Percentiles rank a stretch among this genome's conserved stretches.
Evolutionary conservation across 1,284 basidiomycete genomes (phyloP).

Genomic region (Austroboletus novae-zelandiae): DNA sequence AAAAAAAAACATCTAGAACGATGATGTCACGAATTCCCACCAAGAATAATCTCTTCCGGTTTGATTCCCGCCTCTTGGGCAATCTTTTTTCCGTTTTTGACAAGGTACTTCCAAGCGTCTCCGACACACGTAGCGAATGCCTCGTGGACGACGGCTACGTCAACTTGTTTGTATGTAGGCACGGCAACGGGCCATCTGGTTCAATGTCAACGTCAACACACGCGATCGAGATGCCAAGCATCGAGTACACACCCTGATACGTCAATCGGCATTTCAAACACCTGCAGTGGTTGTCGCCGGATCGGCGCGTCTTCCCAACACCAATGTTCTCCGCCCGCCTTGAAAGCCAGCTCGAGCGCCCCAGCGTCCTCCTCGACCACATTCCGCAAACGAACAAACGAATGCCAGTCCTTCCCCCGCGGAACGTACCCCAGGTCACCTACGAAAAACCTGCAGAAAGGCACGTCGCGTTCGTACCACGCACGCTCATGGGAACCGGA

Average conservation of each 20-base stretch:
- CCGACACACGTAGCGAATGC: conserved; percentile 27
- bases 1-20: not conserved
- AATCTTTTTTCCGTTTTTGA: conserved; percentile 35
- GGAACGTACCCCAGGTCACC: conserved; percentile 50
- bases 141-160: conserved; percentile 40
- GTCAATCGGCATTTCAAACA: conserved; percentile 32
- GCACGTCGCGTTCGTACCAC: conserved; percentile 42
- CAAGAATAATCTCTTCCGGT: conserved; percentile 45
- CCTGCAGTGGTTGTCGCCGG: conserved; percentile 28
- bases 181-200: conserved; percentile 47
- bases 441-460: conserved; percentile 38
- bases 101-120: conserved; percentile 45
- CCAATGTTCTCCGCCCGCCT: conserved; percentile 33
- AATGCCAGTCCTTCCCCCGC: conserved; percentile 31
- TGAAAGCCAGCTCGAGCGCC: conserved; percentile 18
- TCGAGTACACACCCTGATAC: conserved; percentile 38
- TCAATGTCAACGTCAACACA: not conserved
- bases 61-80: conserved; percentile 35
- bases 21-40: conserved; percentile 27
- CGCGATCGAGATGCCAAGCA: not conserved
- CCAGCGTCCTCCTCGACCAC: conserved; percentile 32
- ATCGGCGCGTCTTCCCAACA: conserved; percentile 35
- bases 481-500: conserved; percentile 38
- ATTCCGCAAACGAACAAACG: conserved; percentile 44
- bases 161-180: conserved; percentile 35